These are phyloP conservation scores for Elongisporangium prolatum DNA, from an alignment of 352 stramenopile species.

Conservation along the genomic window DNA sequence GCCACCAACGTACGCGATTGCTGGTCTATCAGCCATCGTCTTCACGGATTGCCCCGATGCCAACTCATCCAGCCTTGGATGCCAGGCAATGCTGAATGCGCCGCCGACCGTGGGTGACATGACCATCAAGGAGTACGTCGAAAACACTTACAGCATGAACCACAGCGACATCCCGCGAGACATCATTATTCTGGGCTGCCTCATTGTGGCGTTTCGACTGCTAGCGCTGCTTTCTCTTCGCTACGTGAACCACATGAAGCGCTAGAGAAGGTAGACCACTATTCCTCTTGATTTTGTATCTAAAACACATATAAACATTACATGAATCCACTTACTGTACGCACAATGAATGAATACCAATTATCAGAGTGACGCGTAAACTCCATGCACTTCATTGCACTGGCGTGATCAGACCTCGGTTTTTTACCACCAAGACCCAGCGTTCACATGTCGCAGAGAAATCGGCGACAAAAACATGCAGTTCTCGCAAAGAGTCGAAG, in stretches of 20 bases:
- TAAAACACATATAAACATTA: no score
- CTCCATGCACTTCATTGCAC: no score
- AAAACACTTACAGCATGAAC: slow-evolving; percentile 30
- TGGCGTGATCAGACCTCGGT: no score
- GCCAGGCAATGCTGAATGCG: slow-evolving; percentile 19
- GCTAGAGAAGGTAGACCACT: slow-evolving; percentile 24
- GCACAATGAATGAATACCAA: no score
- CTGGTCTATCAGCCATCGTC: slow-evolving; percentile 26
- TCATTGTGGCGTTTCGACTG: slow-evolving; percentile 45
- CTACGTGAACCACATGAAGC: slow-evolving; percentile 52
- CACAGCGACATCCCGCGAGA: slow-evolving; percentile 24
- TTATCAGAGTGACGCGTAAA: no score
- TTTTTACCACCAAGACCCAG: no score
- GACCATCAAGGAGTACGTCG: slow-evolving; percentile 39
- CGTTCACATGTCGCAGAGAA: no score
- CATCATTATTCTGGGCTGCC: slow-evolving; percentile 20
- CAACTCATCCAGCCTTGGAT: slow-evolving; percentile 15
- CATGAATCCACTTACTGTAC: no score
- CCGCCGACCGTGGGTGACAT: slow-evolving; percentile 23
- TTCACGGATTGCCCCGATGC: slow-evolving; percentile 31
- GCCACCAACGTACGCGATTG: slow-evolving; percentile 39
- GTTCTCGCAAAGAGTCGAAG: no score
- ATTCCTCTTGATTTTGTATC: no score
- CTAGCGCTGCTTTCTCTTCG: slow-evolving; percentile 39
- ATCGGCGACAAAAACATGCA: no score